Conservation (phyloP, 805 yeast species). For the Zygosaccharomyces lentus region DNA sequence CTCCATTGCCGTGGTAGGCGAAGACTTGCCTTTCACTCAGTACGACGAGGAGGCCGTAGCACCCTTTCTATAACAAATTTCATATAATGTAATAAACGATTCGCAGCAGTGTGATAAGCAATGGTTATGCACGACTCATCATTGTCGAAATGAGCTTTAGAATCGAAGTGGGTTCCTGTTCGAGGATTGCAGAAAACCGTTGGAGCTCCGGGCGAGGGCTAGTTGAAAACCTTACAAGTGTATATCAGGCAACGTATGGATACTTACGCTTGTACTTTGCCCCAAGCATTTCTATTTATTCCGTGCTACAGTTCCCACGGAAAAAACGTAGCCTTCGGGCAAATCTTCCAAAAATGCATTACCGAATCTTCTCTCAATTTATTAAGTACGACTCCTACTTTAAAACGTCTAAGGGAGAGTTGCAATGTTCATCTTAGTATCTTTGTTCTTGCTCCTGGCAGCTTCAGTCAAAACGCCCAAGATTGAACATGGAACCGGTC, state of each 20-base stretch:
- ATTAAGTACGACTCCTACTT: no score
- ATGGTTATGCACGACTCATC: constrained; percentile 62
- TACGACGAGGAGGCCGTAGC: constrained; percentile 81
- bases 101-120: constrained; percentile 18
- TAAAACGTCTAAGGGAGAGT: constrained; percentile 45
- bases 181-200: background rate
- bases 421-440: constrained; percentile 66
- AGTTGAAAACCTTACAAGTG: constrained; percentile 30
- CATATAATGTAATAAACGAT: constrained; percentile 6
- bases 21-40: constrained; percentile 64
- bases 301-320: no score
- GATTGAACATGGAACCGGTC: constrained; percentile 74
- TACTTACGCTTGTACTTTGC: no score
- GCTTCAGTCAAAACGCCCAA: constrained; percentile 63
- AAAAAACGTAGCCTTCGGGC: no score
- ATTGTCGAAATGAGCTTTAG: constrained; percentile 44
- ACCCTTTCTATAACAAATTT: constrained; percentile 29
- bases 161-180: constrained; percentile 23
- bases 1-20: constrained; percentile 89
- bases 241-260: no score
- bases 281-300: no score
- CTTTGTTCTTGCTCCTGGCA: constrained; percentile 36
- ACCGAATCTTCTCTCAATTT: background rate
- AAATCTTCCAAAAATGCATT: background rate
- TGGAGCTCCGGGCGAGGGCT: no score